Percentiles rank a stretch among this genome's conserved stretches.
phyloP scores from a whole-genome alignment of 2,329 filamentous ascomycete species.

The Diaporthe sp. region DNA sequence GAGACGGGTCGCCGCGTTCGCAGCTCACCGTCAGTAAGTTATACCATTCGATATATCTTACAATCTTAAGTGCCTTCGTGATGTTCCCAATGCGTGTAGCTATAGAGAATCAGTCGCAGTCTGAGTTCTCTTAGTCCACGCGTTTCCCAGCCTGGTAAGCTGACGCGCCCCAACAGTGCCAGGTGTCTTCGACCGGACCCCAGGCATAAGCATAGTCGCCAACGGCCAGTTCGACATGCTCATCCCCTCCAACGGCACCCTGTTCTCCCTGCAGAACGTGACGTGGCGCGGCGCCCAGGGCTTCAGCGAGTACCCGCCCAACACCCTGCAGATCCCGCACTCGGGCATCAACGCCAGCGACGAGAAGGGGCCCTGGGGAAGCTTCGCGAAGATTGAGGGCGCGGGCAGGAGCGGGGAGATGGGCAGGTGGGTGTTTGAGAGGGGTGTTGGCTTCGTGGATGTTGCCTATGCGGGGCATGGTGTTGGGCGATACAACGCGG shows the following conservation, averaged over 20 bases:
- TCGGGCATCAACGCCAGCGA: slow-evolving; percentile 13
- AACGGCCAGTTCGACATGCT: slow-evolving; percentile 36
- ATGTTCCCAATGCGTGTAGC: neutral
- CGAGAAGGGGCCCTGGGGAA: slow-evolving; percentile 7
- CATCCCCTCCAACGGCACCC: slow-evolving; percentile 30
- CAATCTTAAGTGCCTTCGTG: neutral
- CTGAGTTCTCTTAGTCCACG: no score
- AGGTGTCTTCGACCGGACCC: slow-evolving; percentile 24
- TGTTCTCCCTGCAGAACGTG: slow-evolving; percentile 35
- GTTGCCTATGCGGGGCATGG: slow-evolving; percentile 26
- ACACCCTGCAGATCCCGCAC: slow-evolving; percentile 24
- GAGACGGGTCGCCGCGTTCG: slow-evolving; percentile 3
- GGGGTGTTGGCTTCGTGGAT: slow-evolving; percentile 29
- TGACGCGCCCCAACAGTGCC: slow-evolving; percentile 1
- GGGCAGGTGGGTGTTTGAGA: slow-evolving; percentile 29
- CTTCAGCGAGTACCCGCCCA: slow-evolving; percentile 36
- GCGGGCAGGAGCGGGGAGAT: slow-evolving; percentile 11
- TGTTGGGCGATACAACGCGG: slow-evolving; percentile 22
- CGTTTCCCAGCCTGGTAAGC: neutral
- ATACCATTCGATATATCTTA: fast-evolving
- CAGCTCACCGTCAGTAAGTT: slow-evolving; percentile 23
- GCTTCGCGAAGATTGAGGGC: slow-evolving; percentile 19
- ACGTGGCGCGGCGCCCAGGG: slow-evolving; percentile 35
- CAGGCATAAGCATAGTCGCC: slow-evolving; percentile 13
- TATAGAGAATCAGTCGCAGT: neutral